Base-by-base conservation (phyloP, 257 asterid genomes). In the Ocimum tenuiflorum region DNA sequence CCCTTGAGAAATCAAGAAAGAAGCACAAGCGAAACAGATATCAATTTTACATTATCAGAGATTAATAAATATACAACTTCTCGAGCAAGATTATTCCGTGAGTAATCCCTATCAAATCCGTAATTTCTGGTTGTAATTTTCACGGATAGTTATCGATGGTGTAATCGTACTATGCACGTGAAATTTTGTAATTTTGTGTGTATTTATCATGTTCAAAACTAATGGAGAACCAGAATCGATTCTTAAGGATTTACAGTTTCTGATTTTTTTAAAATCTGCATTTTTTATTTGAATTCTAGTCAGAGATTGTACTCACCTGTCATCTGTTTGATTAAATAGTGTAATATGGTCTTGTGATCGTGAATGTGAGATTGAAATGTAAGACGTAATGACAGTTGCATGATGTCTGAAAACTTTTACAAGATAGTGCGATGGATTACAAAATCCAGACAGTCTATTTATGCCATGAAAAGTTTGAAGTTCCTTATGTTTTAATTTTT, bases 1-100 rank as follows among this genome's bases (percentile, higher is more conserved):
- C 75, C 79, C 67, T 79, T 69, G 72, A 65, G 46, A 41, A 43
- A 64, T 46, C 51, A 17, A 72, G 10, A n/a, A 7, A 41, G 13
- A 41, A 2, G 4, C 51, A 19, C 24, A 11, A 20, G 24, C 27
- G 56, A 48, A 36, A 13, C 22, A 24, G 15, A 60, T 42, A 55
- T 29, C 9, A 14, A 10, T 36, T 17, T 13, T 7, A 31, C 38
- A 4, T 23, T 10, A 9, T 49, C 14, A 27, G 59, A 27, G 65
- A 29, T 17, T 29, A 20, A 8, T 45, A n/a, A 12, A 24, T 17
- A 8, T 50, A n/a, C 49, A 68, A 39, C 11, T 49, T 48, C 10
- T 27, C 39, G 66, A 49, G 20, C 39, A 9, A 60, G 15, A 17
- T 63, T 63, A 35, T 53, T 41, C 38, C 15, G 71, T 42, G 63